A percentile compares a stretch with the other conserved stretches of the same genome.
Conservation (phyloP, 345 rosid genomes). For the Anacardium occidentale region DNA sequence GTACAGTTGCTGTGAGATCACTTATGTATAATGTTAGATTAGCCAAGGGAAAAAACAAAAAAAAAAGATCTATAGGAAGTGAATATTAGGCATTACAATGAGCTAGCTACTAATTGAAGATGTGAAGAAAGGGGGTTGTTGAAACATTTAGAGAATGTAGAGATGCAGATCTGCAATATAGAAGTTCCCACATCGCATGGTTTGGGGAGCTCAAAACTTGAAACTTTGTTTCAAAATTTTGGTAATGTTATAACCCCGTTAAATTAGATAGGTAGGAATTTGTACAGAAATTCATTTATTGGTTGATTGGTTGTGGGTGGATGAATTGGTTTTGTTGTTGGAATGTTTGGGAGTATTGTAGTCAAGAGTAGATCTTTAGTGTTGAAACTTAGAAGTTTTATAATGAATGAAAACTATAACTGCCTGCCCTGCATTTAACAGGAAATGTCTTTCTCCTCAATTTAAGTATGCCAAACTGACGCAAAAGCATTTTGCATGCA, state of each 20-base stretch:
- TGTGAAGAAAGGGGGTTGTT: not conserved
- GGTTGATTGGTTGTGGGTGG: slow-evolving; percentile 37
- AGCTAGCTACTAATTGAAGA: not conserved
- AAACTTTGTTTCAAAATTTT: not conserved
- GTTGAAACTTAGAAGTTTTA: slow-evolving; percentile 4
- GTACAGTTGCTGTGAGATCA: slow-evolving; percentile 24
- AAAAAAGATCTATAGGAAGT: not conserved
- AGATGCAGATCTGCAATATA: not conserved
- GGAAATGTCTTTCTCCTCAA: not conserved
- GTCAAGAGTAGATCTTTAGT: not conserved
- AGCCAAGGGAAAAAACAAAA: no score
- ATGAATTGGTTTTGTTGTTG: slow-evolving; percentile 20
- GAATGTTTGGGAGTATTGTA: slow-evolving; percentile 20
- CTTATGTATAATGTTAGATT: not conserved
- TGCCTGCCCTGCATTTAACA: not conserved
- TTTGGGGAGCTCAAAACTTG: not conserved
- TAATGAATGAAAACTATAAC: not conserved
- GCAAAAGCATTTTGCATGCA: not conserved
- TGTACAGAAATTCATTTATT: slow-evolving; percentile 54
- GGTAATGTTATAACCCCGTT: slow-evolving; percentile 12
- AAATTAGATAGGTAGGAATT: slow-evolving; percentile 29
- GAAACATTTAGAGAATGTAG: slow-evolving; percentile 12
- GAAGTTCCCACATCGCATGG: not conserved
- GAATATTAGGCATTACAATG: slow-evolving; percentile 2
- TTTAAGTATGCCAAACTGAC: not conserved